A percentile compares a stretch with the other conserved stretches of the same genome.
Conservation (phyloP, 1,284 basidiomycete genomes). For the Tilletia horrida region DNA sequence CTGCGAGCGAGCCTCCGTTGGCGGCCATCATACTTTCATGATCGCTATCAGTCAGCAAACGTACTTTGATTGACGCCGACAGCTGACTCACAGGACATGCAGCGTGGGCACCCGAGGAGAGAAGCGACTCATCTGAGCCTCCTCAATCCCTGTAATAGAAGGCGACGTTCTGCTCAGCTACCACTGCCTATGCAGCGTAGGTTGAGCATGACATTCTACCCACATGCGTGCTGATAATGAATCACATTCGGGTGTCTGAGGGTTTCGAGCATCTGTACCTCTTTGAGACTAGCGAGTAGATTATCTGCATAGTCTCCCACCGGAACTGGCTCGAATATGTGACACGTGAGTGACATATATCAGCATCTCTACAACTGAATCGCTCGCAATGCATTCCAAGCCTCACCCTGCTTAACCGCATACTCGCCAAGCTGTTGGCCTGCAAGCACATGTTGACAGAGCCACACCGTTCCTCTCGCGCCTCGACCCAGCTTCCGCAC, state of each 20-base stretch:
- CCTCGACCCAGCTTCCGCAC: constrained; percentile 83
- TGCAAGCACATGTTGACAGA: constrained; percentile 79
- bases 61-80: neutral
- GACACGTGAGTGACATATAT: too few relatives aligned
- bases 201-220: neutral
- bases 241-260: constrained; percentile 86
- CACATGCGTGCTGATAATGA: constrained; percentile 86
- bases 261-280: constrained; percentile 78
- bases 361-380: constrained; percentile 19
- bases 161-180: neutral
- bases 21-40: constrained; percentile 47
- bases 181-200: too few relatives aligned
- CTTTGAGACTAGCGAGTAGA: constrained; percentile 40
- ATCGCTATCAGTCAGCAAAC: too few relatives aligned
- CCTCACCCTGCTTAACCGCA: constrained; percentile 88
- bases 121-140: constrained; percentile 36
- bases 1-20: constrained; percentile 51
- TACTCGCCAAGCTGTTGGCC: constrained; percentile 68
- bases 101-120: constrained; percentile 47
- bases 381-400: constrained; percentile 64
- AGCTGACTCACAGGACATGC: constrained; percentile 34
- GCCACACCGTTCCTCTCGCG: constrained; percentile 80
- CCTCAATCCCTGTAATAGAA: constrained; percentile 63
- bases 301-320: constrained; percentile 1
- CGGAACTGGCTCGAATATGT: too few relatives aligned